These are phyloP conservation scores for Aplosporella prunicola DNA, from an alignment of 2,329 filamentous ascomycete genomes.

Conservation along the genomic window DNA sequence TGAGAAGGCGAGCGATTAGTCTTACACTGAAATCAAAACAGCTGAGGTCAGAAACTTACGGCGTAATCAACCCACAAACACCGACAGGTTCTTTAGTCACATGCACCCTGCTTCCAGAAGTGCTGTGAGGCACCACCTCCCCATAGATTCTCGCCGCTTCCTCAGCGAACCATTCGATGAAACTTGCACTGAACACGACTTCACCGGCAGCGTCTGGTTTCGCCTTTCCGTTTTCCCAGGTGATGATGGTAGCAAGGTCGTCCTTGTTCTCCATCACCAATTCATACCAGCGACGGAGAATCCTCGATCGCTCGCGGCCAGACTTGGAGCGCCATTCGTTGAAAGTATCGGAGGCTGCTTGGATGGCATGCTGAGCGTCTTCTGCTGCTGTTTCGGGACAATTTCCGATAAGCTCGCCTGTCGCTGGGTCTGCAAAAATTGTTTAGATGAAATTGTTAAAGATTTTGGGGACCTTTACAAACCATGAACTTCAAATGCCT, in stretches of 20 bases:
- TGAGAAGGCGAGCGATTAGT: too few species aligned
- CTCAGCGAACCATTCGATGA: constrained; percentile 34
- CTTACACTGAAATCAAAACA: too few species aligned
- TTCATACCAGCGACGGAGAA: not conserved
- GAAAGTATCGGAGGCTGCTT: not conserved
- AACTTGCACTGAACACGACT: constrained; percentile 30
- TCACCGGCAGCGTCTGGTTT: constrained; percentile 40
- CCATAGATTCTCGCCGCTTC: constrained; percentile 28
- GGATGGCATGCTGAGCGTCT: not conserved
- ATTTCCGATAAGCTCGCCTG: not conserved
- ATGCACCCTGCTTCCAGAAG: too few species aligned
- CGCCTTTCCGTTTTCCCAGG: constrained; percentile 77
- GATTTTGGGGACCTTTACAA: too few species aligned
- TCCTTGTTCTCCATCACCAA: constrained; percentile 53
- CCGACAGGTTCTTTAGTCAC: too few species aligned
- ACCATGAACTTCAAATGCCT: too few species aligned
- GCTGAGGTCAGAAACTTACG: too few species aligned
- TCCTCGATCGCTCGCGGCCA: not conserved
- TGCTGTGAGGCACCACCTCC: constrained; percentile 12
- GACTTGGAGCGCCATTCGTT: not conserved
- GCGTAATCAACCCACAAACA: too few species aligned
- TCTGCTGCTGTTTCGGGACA: not conserved
- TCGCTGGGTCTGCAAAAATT: too few species aligned
- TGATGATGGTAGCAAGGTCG: constrained; percentile 68
- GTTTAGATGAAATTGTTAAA: too few species aligned